Evolutionary conservation across 1,284 basidiomycete genomes (phyloP).

Genomic region (Trichosporon asahii): DNA sequence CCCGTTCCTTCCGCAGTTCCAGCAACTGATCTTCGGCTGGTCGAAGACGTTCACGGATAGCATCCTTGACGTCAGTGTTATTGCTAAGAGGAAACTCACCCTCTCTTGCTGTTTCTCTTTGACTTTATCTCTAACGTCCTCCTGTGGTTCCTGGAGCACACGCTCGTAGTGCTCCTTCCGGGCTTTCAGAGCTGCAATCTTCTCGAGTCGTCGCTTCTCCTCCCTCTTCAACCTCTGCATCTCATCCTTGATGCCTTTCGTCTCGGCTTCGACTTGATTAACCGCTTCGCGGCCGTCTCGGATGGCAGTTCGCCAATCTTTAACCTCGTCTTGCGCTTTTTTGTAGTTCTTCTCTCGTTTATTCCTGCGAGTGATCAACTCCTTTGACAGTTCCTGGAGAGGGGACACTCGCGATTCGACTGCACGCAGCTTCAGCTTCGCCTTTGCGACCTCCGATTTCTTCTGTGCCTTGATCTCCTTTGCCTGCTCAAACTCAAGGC

Average conservation of each 20-base stretch:
- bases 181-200: neutral
- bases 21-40: neutral
- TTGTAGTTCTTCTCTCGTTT: neutral
- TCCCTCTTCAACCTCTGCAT: neutral
- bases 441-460: neutral
- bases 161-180: neutral
- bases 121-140: conserved; percentile 12
- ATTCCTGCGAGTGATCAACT: neutral
- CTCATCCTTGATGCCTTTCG: neutral
- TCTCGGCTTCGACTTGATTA: neutral
- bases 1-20: neutral
- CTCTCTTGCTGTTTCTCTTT: conserved; percentile 12
- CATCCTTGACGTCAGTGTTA: neutral
- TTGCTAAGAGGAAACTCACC: neutral
- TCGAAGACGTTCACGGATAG: neutral
- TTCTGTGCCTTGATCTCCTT: neutral
- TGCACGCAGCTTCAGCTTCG: neutral
- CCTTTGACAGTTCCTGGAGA: neutral
- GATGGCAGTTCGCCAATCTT: neutral
- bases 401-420: neutral
- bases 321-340: neutral
- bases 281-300: neutral
- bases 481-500: neutral
- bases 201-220: neutral
- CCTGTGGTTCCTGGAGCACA: neutral